Percentiles rank a stretch among this genome's conserved stretches.
Conservation (phyloP, 75 land plant genomes). For the Isoetes taiwanensis region DNA sequence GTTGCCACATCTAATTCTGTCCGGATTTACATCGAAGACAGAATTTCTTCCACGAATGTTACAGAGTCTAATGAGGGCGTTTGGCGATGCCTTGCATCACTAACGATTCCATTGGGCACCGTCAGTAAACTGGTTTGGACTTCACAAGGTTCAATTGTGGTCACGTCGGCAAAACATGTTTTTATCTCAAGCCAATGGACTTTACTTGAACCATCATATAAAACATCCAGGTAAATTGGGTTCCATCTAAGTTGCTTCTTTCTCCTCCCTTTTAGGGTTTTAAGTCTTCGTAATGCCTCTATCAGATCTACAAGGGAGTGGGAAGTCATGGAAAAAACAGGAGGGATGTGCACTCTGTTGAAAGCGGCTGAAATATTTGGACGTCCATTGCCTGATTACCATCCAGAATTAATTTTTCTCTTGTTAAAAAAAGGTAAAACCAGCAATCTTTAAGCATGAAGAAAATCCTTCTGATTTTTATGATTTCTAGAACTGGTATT, state of each 20-base stretch:
- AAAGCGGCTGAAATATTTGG: conserved; percentile 36
- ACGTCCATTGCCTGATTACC: conserved; percentile 46
- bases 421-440: conserved; percentile 51
- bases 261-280: neutral
- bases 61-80: conserved; percentile 8
- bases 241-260: neutral
- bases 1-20: conserved; percentile 38
- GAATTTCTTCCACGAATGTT: conserved; percentile 13
- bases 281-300: neutral
- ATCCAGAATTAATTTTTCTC: conserved; percentile 48
- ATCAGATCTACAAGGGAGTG: conserved; percentile 9
- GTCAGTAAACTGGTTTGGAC: conserved; percentile 11
- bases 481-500: neutral
- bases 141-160: conserved; percentile 13
- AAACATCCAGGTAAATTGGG: neutral
- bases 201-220: neutral
- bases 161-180: conserved; percentile 12
- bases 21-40: conserved; percentile 40
- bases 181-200: conserved; percentile 15
- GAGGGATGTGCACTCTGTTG: conserved; percentile 18
- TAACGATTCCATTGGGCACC: conserved; percentile 5
- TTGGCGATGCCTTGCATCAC: conserved; percentile 43
- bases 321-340: neutral
- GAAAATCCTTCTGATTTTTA: neutral
- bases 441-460: neutral